Base-by-base conservation (phyloP, 176 grass and related monocot genomes). In the Typha latifolia region DNA sequence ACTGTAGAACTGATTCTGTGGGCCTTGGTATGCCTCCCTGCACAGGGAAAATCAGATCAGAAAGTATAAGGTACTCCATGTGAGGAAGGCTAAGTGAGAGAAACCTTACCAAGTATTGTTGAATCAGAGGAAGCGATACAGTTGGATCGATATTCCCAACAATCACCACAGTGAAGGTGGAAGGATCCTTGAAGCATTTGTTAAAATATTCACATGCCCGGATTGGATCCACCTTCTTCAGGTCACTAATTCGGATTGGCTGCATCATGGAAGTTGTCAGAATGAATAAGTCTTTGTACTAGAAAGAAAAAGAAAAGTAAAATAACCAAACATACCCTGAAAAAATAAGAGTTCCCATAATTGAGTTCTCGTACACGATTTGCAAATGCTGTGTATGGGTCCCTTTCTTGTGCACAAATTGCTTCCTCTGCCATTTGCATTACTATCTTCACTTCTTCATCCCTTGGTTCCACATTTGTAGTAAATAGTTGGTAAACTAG, bases 361-460 rank as follows among this genome's bases (percentile, higher is more conserved):
- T 99, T 99, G 84, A 99, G 85, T 90, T 99, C 89, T 26, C 88
- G 72, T 3, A 79, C 81, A 84, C 88, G 77, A 87, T 99, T 99
- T 49, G 94, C 83, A 93, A 87, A 99, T 74, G 86, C 94, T 73
- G 89, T 99, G 81, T 83, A 99, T 50, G 94, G 94, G 78, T 99
- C 94, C 69, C 94, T 84, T 79, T 99, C 94, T 86, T 99, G 94
- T 74, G 94, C 94, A 80, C 90, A 84, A 61, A 99, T 93, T 82
- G 94, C 94, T 87, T 99, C 94, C 82, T 93, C 94, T 21, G 94
- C 83, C 94, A 99, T 99, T 90, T 99, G 94, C 94, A 99, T 93
- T 67, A 99, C 94, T 78, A 92, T 99, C 77, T 92, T 93, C 32
- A 99, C 89, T 70, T 99, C 94, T 90, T 90, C 94, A 59, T 99